Base-by-base conservation (phyloP, 2,329 filamentous ascomycete genomes). In the Claviceps digitariae region DNA sequence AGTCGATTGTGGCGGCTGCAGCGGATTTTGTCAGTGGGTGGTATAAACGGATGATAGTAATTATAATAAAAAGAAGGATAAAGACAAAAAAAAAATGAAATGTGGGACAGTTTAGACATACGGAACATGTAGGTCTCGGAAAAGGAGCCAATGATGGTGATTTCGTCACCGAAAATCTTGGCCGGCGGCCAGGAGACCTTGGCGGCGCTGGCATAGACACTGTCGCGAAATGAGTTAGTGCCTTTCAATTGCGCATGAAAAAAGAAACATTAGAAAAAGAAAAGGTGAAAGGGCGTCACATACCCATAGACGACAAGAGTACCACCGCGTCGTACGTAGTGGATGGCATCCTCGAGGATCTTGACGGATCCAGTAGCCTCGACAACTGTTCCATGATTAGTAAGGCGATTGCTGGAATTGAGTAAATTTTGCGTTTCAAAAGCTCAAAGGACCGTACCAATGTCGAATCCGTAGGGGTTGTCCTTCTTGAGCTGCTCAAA, bases 121-220 rank as follows among this genome's bases (percentile, higher is more conserved):
- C 71, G 82, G 74, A 86, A 85, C 75, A 84, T 86, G 69, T 82
- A 84, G 25, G 82, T 84, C 67, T 87, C 83, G 48, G 81, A 86
- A 71, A 87, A 88, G 51, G 79, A 84, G 27, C 84, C 83, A 52
- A 87, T 71, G 59, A 88, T 85, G 59, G 82, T 86, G 60, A 88
- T 84, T 66, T 87, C 84, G 56, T 72, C 69, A 62, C 76, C 74
- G 63, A 80, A 87, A 61, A 89, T 87, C 72, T 84, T 84, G 65
- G 77, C 74, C n/a, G 84, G 84, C 5, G 81, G 73, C 82, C 83
- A 86, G 3, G 77, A 74, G 31, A 88, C 82, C 49, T 76, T 76
- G 53, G 78, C 82, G 29, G 76, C 68, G 57, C 73, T 77, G 57
- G 77, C 71, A 64, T 87, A 88, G 27, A 88, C 84, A 49, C 82